Evolutionary conservation across 2,329 filamentous ascomycete genomes (phyloP).

Genomic region (Aspergillus oerlinghausenensis): DNA sequence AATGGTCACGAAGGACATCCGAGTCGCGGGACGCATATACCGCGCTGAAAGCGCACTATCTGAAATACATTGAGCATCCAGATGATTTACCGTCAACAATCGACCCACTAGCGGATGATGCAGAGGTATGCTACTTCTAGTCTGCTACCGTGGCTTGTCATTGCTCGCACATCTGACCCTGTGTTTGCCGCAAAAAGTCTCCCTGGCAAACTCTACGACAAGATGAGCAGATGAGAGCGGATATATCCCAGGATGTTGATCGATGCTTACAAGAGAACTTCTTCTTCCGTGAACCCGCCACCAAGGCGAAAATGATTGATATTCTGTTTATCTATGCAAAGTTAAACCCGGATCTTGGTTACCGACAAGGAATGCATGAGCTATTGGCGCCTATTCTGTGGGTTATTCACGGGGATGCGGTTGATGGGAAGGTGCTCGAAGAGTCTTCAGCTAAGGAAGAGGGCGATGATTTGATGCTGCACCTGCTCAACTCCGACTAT

Average conservation of each 20-base stretch:
- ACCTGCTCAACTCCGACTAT: conserved; percentile 66
- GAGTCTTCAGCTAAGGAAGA: conserved; percentile 26
- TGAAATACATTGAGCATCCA: conserved; percentile 79
- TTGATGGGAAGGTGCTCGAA: conserved; percentile 48
- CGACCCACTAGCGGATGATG: conserved; percentile 84
- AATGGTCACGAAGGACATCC: conserved; percentile 65
- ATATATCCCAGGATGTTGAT: conserved; percentile 93
- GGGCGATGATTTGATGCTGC: conserved; percentile 53
- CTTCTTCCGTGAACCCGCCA: conserved; percentile 76
- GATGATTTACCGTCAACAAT: conserved; percentile 69
- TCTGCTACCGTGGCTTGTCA: conserved; percentile 40
- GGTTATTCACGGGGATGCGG: conserved; percentile 75
- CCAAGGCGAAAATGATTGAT: conserved; percentile 78
- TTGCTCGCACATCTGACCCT: conserved; percentile 18
- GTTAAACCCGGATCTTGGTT: conserved; percentile 78
- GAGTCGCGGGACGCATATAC: conserved; percentile 71
- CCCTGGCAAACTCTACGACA: conserved; percentile 84
- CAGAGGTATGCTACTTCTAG: conserved; percentile 48
- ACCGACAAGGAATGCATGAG: conserved; percentile 99
- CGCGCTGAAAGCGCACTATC: conserved; percentile 66
- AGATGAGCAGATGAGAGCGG: conserved; percentile 77
- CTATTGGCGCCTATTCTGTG: conserved; percentile 83
- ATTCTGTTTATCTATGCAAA: conserved; percentile 95
- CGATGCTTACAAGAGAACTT: conserved; percentile 83
- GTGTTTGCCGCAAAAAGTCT: conserved; percentile 55